phyloP scores from a whole-genome alignment of 2,329 filamentous ascomycete genomes.

The Fusarium sublunatum region DNA sequence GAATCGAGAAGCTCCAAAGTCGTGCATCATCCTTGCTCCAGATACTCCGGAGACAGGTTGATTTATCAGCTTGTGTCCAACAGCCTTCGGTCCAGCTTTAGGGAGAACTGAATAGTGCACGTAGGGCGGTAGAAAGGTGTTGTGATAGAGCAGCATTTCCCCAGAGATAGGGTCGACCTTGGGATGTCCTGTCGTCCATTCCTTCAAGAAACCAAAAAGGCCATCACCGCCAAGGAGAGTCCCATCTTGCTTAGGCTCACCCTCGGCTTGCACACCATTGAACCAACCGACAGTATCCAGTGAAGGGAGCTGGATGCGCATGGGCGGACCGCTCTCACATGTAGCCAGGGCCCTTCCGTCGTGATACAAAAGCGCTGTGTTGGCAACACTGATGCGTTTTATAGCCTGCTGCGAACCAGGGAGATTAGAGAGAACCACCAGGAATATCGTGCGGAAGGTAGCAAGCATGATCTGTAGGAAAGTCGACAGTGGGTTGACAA shows the following conservation, averaged over 20 bases:
- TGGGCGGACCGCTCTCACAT: slow-evolving; percentile 77
- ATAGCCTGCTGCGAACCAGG: slow-evolving; percentile 60
- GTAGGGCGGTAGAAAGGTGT: slow-evolving; percentile 72
- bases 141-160: slow-evolving; percentile 75
- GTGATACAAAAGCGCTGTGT: slow-evolving; percentile 74
- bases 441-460: slow-evolving; percentile 21
- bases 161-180: slow-evolving; percentile 72
- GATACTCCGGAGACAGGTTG: slow-evolving; percentile 68
- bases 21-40: slow-evolving; percentile 79
- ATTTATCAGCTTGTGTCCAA: slow-evolving; percentile 27
- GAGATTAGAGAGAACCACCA: slow-evolving; percentile 55
- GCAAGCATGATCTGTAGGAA: slow-evolving; percentile 9
- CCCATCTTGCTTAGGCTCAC: slow-evolving; percentile 41
- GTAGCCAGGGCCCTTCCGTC: slow-evolving; percentile 75
- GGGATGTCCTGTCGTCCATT: slow-evolving; percentile 78
- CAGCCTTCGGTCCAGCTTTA: fast-evolving
- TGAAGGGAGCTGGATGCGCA: slow-evolving; percentile 71
- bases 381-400: slow-evolving; percentile 77
- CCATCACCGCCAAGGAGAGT: slow-evolving; percentile 66
- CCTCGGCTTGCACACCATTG: slow-evolving; percentile 69
- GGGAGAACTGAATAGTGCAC: slow-evolving; percentile 69
- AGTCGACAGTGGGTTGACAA: slow-evolving; percentile 64
- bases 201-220: slow-evolving; percentile 70
- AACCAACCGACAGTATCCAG: slow-evolving; percentile 79
- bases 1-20: slow-evolving; percentile 73